Base-by-base conservation (phyloP, 345 rosid species). In the Salix koriyanagi region DNA sequence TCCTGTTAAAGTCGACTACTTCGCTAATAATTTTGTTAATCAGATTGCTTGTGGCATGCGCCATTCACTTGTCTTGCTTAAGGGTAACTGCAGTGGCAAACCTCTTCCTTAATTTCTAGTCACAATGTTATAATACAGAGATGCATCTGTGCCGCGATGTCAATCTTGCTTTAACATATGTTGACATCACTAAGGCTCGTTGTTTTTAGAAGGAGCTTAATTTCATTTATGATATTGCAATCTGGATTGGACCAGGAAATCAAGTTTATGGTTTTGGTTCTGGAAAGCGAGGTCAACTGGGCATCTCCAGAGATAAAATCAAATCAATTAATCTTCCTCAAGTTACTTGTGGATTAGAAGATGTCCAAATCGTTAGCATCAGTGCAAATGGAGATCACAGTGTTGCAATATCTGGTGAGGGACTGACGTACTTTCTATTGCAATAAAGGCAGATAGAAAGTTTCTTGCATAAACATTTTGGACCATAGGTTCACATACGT, bases 1-100 rank as follows among this genome's bases (percentile, higher is more conserved):
- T 87, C 97, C 97, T 56, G 72, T 84, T 75, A 78, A 87, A 85
- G 93, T 93, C 76, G 79, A 86, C 13, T 91, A 75, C 83, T 93
- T 95, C 83, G 77, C n/a, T 46, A 44, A 83, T 52, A 86, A 81
- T 56, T 83, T 71, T 75, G 94, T 91, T 73, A 75, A 80, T 69
- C 90, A 87, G 83, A 87, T 91, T 67, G 97, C 92, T 14, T 93
- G 96, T 56, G 97, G 98, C 70, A 88, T 95, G 98, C 97, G 96
- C 68, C 99, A 95, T 86, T 90, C 97, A 2, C 90, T 95, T 82
- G 96, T 91, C 79, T 76, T 93, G 84, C 70, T 88, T 67, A 85
- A 79, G 86, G 97, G 99, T 95, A 87, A 74, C 37, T 60, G 56
- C 76, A 62, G 61, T 36, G 8, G 41, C 70, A 36, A 36, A 70